These are phyloP conservation scores for Aspergillus taichungensis DNA, from an alignment of 495 filamentous ascomycete genomes.

Conservation along the genomic window DNA sequence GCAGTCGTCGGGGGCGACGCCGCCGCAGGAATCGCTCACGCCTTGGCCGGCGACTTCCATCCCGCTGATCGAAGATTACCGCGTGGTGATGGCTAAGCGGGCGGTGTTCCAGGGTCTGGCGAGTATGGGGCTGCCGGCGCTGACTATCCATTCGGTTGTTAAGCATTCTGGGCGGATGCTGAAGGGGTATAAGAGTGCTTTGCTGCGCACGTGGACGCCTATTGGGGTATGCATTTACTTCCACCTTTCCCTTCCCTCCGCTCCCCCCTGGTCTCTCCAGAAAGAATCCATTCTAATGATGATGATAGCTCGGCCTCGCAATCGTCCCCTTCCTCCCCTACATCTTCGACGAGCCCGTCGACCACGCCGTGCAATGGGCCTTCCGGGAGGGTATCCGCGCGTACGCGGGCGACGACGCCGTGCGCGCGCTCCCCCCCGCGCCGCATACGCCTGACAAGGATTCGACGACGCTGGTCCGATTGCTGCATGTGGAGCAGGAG, in stretches of 20 bases:
- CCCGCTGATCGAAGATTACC: conserved; percentile 80
- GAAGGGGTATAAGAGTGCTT: conserved; percentile 66
- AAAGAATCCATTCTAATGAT: not conserved
- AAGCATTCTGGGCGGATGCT: conserved; percentile 74
- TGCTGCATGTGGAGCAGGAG: conserved; percentile 8
- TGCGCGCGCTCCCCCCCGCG: conserved; percentile 23
- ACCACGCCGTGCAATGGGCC: conserved; percentile 77
- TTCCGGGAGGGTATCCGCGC: conserved; percentile 72
- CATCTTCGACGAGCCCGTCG: conserved; percentile 89
- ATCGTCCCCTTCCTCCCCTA: conserved; percentile 84
- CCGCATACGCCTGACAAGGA: conserved; percentile 10
- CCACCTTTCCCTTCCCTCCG: not conserved
- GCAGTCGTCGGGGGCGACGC: conserved; percentile 3
- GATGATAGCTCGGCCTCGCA: conserved; percentile 62
- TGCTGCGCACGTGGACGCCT: conserved; percentile 72
- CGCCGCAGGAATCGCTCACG: conserved; percentile 14
- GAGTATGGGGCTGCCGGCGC: conserved; percentile 87
- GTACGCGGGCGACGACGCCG: conserved; percentile 56
- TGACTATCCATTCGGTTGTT: conserved; percentile 91
- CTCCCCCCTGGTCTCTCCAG: not conserved
- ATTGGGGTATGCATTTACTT: conserved; percentile 57
- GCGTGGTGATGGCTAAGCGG: conserved; percentile 83
- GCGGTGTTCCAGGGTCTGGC: conserved; percentile 85
- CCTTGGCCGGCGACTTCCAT: conserved; percentile 39
- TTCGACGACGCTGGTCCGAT: conserved; percentile 10